Evolutionary conservation across 2,329 filamentous ascomycete species (phyloP), one percentile per base, ranked within the genome.

Genomic region (Periconia macrospinosa): DNA sequence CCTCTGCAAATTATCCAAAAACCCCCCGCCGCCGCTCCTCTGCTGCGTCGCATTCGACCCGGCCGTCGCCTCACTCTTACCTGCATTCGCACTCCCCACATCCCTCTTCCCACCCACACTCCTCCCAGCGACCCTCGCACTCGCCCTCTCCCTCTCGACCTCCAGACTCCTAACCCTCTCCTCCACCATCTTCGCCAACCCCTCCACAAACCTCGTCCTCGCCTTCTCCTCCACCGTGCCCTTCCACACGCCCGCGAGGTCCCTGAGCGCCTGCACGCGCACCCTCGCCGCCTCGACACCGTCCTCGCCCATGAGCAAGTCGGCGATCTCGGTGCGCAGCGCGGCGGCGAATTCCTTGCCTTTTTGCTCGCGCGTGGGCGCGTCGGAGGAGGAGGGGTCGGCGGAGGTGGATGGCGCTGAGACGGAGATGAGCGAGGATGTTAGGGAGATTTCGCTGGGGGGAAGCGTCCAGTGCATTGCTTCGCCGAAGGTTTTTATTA

Each of bases 211-310:
- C 66, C 85, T 89, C 10, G 78, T 77, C 49, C 94, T 81, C 6
- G 91, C 91, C 75, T 90, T 95, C 72, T 97, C 94, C 76, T 99
- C 94, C 0, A 90, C 89, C 2, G 94, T 97, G n/a, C 92, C 92
- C 71, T 89, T 93, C 92, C 94, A 99, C 19, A 99, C 86, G n/a
- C 77, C 77, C 3, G 86, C 85, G 58, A 97, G 76, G 57, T 86
- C 83, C 66, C 91, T 87, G 52, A 97, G 80, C 68, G 90, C 86
- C 66, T 91, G 87, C 14, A 97, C 86, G 43, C 90, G 81, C 51
- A 82, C 81, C 13, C 84, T 84, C 0, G 94, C 94, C 53, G 86
- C 86, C 59, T 90, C 87, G 9, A 94, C 79, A 15, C 90, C 90
- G 33, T 64, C 60, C 7, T 81, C 69, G 23, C 79, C 81, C 14